Conservation (phyloP, 2,329 filamentous ascomycete genomes). For the Exophiala viscosa region DNA sequence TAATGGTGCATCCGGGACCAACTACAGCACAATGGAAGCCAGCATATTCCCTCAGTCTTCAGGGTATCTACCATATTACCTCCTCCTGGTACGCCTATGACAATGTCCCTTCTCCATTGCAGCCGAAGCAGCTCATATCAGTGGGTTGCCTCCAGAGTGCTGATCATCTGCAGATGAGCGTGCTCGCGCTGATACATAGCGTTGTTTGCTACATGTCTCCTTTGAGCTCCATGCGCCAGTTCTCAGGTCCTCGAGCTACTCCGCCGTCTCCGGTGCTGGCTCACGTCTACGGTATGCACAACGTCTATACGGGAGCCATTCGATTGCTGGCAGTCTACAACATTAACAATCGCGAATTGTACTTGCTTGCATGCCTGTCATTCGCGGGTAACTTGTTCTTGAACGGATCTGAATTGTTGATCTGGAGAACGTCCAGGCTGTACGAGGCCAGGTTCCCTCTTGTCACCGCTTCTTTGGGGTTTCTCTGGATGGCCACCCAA, state of each 20-base stretch:
- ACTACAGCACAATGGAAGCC: too few relatives aligned
- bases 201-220: slow-evolving; percentile 32
- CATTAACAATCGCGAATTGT: slow-evolving; percentile 33
- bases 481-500: background rate
- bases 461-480: slow-evolving; percentile 14
- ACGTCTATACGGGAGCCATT: slow-evolving; percentile 36
- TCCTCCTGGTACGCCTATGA: too few relatives aligned
- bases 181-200: slow-evolving; percentile 29
- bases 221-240: slow-evolving; percentile 26
- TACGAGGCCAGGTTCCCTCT: slow-evolving; percentile 28
- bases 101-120: too few relatives aligned
- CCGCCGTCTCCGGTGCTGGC: slow-evolving; percentile 31
- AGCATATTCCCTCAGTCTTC: too few relatives aligned
- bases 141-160: too few relatives aligned
- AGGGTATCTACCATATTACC: too few relatives aligned
- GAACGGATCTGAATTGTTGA: slow-evolving; percentile 30
- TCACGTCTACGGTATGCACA: slow-evolving; percentile 37
- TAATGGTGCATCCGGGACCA: too few relatives aligned
- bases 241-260: slow-evolving; percentile 32
- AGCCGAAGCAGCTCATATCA: too few relatives aligned
- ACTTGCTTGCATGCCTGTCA: slow-evolving; percentile 33
- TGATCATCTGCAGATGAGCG: slow-evolving; percentile 19
- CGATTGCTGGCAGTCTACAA: slow-evolving; percentile 36
- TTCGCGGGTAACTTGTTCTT: slow-evolving; percentile 35
- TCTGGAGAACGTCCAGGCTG: slow-evolving; percentile 29